Conservation (phyloP, 768 basidiomycete genomes). For the Kwoniella bestiolae region DNA sequence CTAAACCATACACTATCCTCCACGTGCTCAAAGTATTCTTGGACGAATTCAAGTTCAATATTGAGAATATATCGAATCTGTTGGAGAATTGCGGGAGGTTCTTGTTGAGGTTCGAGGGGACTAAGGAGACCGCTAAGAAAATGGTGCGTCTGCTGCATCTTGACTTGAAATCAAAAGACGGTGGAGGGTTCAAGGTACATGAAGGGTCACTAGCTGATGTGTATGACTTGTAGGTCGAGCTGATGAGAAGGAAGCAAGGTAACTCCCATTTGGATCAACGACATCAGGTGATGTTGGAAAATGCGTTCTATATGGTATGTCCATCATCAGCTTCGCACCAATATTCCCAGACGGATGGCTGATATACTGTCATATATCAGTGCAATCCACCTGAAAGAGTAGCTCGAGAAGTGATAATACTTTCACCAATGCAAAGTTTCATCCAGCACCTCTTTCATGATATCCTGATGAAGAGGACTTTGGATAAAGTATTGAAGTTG, state of each 20-base stretch:
- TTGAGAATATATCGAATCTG: conserved; percentile 88
- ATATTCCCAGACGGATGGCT: too few relatives aligned
- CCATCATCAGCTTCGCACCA: too few relatives aligned
- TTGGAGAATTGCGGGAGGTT: conserved; percentile 94
- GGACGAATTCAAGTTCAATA: conserved; percentile 90
- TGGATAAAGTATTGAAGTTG: conserved; percentile 93
- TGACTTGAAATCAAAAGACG: background rate
- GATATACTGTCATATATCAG: conserved; percentile 60
- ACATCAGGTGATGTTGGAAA: conserved; percentile 86
- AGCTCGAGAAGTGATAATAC: conserved; percentile 80
- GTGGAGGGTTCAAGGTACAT: background rate
- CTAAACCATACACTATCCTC: conserved; percentile 86
- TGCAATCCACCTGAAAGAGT: conserved; percentile 96
- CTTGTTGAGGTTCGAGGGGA: conserved; percentile 82
- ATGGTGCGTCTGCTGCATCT: conserved; percentile 77
- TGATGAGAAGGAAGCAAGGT: conserved; percentile 92
- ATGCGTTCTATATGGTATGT: conserved; percentile 92
- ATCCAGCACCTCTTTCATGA: conserved; percentile 94
- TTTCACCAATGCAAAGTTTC: conserved; percentile 86
- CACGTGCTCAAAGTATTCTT: conserved; percentile 97
- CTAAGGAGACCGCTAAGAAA: conserved; percentile 78
- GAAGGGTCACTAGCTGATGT: too few relatives aligned
- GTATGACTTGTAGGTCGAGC: conserved; percentile 76
- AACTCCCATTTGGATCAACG: conserved; percentile 91
- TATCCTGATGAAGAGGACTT: conserved; percentile 86